Conservation (phyloP, 768 basidiomycete genomes). For the Psilocybe sp. region DNA sequence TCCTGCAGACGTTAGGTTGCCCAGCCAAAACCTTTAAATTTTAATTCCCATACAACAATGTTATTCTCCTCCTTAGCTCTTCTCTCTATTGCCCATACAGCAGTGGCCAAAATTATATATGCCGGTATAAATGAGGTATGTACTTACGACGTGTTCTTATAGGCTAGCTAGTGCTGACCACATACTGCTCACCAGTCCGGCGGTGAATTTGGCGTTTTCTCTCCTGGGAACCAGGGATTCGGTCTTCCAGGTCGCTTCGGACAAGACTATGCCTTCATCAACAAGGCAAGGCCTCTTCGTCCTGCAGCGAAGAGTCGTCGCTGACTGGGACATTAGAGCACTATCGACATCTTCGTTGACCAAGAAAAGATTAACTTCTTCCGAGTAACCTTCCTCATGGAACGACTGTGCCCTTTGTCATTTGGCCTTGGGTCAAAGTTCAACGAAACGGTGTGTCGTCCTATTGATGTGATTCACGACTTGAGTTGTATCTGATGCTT, state of each 20-base stretch:
- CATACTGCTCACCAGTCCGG: slow-evolving; percentile 31
- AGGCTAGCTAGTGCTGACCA: too few relatives aligned
- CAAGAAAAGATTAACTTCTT: slow-evolving; percentile 48
- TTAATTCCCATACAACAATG: too few relatives aligned
- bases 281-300: slow-evolving; percentile 29
- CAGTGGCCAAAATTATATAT: too few relatives aligned
- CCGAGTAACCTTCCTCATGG: slow-evolving; percentile 48
- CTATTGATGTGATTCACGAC: too few relatives aligned
- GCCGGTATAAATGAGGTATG: too few relatives aligned
- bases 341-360: slow-evolving; percentile 45
- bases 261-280: slow-evolving; percentile 44
- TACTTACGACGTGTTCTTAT: too few relatives aligned
- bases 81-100: too few relatives aligned
- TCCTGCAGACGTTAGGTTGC: too few relatives aligned
- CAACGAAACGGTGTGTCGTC: slow-evolving; percentile 38
- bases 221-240: slow-evolving; percentile 29
- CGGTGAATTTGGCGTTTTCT: slow-evolving; percentile 44
- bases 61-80: too few relatives aligned
- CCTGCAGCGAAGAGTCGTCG: neutral
- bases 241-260: slow-evolving; percentile 44
- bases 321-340: slow-evolving; percentile 24
- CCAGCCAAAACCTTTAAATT: too few relatives aligned
- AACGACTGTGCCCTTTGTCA: slow-evolving; percentile 37
- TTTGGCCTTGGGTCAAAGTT: slow-evolving; percentile 38
- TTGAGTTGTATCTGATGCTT: neutral